Percentiles rank a stretch among this genome's conserved stretches.
Evolutionary conservation across 1,284 basidiomycete genomes (phyloP).

Genomic region (Cutaneotrichosporon sp.): DNA sequence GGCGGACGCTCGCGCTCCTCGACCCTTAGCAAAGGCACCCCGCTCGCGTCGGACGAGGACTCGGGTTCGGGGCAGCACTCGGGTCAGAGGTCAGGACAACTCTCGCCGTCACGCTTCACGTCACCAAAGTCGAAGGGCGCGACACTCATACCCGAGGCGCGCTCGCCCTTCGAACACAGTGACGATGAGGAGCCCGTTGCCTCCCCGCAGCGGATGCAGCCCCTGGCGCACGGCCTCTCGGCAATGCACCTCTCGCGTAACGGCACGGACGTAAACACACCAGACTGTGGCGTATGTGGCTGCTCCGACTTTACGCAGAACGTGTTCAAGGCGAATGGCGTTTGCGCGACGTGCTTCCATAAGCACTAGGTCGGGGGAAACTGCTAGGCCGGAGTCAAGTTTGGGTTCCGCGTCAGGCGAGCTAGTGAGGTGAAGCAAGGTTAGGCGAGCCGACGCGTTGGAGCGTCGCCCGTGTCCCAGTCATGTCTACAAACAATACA

Average conservation of each 20-base stretch:
- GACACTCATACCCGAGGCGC: conserved; percentile 23
- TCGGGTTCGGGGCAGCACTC: neutral
- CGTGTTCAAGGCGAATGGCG: conserved; percentile 59
- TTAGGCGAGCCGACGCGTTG: too few species aligned
- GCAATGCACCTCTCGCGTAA: conserved; percentile 40
- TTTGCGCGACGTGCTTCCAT: conserved; percentile 59
- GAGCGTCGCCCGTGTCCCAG: too few species aligned
- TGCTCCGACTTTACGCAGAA: conserved; percentile 59
- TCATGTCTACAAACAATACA: too few species aligned
- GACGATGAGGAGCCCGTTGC: conserved; percentile 5
- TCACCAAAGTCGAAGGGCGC: neutral
- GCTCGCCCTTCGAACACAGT: conserved; percentile 9
- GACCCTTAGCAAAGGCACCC: conserved; percentile 1
- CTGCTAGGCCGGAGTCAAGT: neutral
- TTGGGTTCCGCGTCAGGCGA: too few species aligned
- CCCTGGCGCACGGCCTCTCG: neutral
- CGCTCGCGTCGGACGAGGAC: conserved; percentile 21
- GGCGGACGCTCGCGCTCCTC: conserved; percentile 7
- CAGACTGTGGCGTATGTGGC: conserved; percentile 33
- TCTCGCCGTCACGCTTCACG: neutral
- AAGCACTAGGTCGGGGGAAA: conserved; percentile 16
- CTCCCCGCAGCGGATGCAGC: neutral
- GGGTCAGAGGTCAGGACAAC: neutral
- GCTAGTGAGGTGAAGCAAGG: too few species aligned
- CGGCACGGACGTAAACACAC: conserved; percentile 23